Conservation (phyloP, 352 stramenopile species). For the Phytophthora citricola region DNA sequence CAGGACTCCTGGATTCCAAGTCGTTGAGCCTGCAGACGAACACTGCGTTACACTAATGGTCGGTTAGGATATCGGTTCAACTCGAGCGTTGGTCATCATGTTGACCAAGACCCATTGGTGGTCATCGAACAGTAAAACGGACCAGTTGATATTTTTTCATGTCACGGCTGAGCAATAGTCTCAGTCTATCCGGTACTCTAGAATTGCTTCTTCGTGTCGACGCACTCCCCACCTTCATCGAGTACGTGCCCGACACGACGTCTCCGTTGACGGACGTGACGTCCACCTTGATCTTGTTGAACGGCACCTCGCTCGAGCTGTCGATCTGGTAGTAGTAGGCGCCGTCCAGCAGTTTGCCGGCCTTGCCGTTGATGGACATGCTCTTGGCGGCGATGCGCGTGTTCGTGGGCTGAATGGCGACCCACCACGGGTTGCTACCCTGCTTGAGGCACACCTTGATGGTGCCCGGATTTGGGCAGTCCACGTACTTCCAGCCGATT, state of each 20-base stretch:
- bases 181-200: slow-evolving; percentile 13
- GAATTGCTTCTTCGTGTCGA: slow-evolving; percentile 35
- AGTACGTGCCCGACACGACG: slow-evolving; percentile 33
- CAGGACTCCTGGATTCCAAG: neutral
- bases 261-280: slow-evolving; percentile 26
- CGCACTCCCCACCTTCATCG: slow-evolving; percentile 25
- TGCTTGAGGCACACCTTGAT: slow-evolving; percentile 38
- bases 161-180: slow-evolving; percentile 5
- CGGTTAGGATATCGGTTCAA: neutral
- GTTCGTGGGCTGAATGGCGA: slow-evolving; percentile 37
- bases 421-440: slow-evolving; percentile 34
- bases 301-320: slow-evolving; percentile 23
- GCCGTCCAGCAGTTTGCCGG: slow-evolving; percentile 28
- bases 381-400: slow-evolving; percentile 27
- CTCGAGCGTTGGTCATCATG: neutral
- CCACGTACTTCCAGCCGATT: slow-evolving; percentile 40
- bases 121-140: slow-evolving; percentile 28
- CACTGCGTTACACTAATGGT: neutral
- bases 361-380: slow-evolving; percentile 32
- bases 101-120: neutral
- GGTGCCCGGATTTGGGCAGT: slow-evolving; percentile 35
- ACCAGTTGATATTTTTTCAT: slow-evolving; percentile 31
- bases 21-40: slow-evolving; percentile 16
- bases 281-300: slow-evolving; percentile 29
- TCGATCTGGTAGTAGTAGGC: slow-evolving; percentile 38